These are phyloP conservation scores for Phlyctochytrium planicorne DNA, from an alignment of 192 early-diverging fungal genomes.

Conservation along the genomic window DNA sequence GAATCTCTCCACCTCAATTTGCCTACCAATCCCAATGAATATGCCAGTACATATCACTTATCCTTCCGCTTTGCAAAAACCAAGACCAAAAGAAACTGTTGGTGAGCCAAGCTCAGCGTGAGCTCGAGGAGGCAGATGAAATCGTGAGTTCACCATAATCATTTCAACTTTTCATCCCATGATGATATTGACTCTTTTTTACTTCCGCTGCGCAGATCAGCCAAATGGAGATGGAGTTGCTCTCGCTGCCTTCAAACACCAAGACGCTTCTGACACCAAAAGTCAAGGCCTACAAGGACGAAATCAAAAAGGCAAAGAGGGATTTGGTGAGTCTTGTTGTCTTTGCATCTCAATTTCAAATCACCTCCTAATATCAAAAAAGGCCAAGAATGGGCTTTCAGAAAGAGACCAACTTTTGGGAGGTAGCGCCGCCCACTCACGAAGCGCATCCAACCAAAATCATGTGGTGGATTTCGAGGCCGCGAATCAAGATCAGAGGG, in stretches of 20 bases:
- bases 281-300: conserved; percentile 72
- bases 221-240: conserved; percentile 93
- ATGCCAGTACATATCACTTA: too few relatives aligned
- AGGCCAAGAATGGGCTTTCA: conserved; percentile 7
- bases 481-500: conserved; percentile 69
- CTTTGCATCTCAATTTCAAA: not conserved
- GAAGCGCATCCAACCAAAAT: conserved; percentile 8
- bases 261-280: conserved; percentile 68
- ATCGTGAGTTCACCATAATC: conserved; percentile 57
- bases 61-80: too few relatives aligned
- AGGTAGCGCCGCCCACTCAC: too few relatives aligned
- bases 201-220: conserved; percentile 52
- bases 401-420: conserved; percentile 52
- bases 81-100: conserved; percentile 77
- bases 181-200: not conserved
- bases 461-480: conserved; percentile 41
- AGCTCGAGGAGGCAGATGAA: conserved; percentile 87
- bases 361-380: too few relatives aligned
- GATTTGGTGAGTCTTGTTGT: conserved; percentile 57
- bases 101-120: conserved; percentile 73
- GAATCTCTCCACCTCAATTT: too few relatives aligned
- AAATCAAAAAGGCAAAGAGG: conserved; percentile 76
- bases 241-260: conserved; percentile 63
- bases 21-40: too few relatives aligned
- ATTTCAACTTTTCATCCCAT: not conserved